Conservation (phyloP, 345 rosid species). For the Pistacia atlantica region DNA sequence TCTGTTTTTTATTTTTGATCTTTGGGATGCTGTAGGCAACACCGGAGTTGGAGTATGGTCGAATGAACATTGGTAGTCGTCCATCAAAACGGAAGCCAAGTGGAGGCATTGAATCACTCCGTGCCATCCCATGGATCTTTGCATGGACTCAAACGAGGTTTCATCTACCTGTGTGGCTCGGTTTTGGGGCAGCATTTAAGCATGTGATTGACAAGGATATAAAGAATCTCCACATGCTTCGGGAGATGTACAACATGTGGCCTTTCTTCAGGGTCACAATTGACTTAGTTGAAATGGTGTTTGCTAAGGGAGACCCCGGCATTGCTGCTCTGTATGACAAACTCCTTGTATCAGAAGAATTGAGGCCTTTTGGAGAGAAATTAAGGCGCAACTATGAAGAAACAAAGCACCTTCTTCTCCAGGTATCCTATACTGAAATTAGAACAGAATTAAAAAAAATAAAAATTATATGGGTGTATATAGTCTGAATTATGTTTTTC, state of each 20-base stretch:
- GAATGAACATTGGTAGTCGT: slow-evolving; percentile 98
- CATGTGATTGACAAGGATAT: slow-evolving; percentile 64
- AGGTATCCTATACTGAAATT: slow-evolving; percentile 43
- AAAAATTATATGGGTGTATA: neutral
- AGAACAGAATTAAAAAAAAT: too few species aligned
- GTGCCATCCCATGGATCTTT: slow-evolving; percentile 99
- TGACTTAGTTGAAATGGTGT: slow-evolving; percentile 95
- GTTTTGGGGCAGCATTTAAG: slow-evolving; percentile 85
- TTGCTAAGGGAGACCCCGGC: slow-evolving; percentile 95
- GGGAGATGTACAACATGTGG: slow-evolving; percentile 91
- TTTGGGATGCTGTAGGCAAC: slow-evolving; percentile 61
- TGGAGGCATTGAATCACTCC: slow-evolving; percentile 97
- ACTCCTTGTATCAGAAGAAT: slow-evolving; percentile 79
- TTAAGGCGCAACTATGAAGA: slow-evolving; percentile 71
- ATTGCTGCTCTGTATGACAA: slow-evolving; percentile 89
- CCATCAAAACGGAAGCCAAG: slow-evolving; percentile 92
- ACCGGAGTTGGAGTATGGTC: slow-evolving; percentile 92
- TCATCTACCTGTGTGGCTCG: slow-evolving; percentile 96
- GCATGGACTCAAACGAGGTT: slow-evolving; percentile 99
- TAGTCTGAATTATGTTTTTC: neutral
- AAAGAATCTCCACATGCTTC: slow-evolving; percentile 85
- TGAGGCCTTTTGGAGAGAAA: slow-evolving; percentile 73
- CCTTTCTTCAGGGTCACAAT: slow-evolving; percentile 96
- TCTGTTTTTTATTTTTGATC: neutral
- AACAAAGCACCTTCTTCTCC: slow-evolving; percentile 79